Percentiles rank a stretch among this genome's conserved stretches.
phyloP scores from a whole-genome alignment of 2,329 filamentous ascomycete genomes.

The Fusarium ambrosium region DNA sequence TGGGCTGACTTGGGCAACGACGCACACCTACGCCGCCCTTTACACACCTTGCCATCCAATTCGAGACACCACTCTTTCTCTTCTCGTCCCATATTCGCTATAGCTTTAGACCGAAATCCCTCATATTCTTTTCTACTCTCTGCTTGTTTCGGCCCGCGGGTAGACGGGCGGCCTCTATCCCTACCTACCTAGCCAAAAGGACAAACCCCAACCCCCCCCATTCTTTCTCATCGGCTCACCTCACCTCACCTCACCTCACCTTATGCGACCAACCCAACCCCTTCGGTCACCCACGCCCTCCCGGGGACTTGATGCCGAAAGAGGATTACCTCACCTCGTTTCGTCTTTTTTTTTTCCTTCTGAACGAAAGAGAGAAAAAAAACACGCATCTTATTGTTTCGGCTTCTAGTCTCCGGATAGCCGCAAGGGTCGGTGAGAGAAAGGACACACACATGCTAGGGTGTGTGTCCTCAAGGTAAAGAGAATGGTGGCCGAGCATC shows the following conservation, averaged over 20 bases:
- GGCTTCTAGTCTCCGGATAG: conserved; percentile 33
- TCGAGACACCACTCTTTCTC: background rate
- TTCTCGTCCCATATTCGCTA: conserved; percentile 10
- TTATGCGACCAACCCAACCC: conserved; percentile 11
- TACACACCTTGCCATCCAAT: conserved; percentile 13
- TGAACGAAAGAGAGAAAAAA: no score
- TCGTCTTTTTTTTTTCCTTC: no score
- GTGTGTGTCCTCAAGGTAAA: background rate
- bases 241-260: conserved; percentile 25
- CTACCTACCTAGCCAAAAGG: background rate
- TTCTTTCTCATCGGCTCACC: conserved; percentile 17
- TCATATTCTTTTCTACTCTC: conserved; percentile 11
- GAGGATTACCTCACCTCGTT: background rate
- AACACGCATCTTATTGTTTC: background rate
- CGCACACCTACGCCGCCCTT: conserved; percentile 20
- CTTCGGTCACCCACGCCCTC: conserved; percentile 23
- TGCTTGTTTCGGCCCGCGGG: background rate
- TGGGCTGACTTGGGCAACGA: background rate
- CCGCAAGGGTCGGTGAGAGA: conserved; percentile 2
- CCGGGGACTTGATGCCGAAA: conserved; percentile 28
- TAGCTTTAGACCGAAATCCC: conserved; percentile 33
- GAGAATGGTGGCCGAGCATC: conserved; percentile 1
- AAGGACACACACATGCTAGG: background rate
- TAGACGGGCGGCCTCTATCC: conserved; percentile 26
- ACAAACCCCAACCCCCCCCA: background rate